phyloP scores from a whole-genome alignment of 1,284 basidiomycete species.

The Heterobasidion annosum region DNA sequence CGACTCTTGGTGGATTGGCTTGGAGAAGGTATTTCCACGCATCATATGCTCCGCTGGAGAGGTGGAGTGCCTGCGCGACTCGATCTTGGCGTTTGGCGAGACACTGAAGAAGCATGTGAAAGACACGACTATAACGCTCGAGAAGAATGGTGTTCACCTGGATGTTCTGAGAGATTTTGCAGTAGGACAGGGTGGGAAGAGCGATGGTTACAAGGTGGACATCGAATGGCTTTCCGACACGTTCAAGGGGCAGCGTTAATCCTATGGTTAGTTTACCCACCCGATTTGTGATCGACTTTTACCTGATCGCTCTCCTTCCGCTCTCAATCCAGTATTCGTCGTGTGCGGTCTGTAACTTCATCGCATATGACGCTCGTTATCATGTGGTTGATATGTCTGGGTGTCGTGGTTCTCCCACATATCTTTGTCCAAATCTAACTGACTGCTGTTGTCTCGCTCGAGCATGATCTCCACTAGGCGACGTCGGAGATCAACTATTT shows the following conservation, averaged over 20 bases:
- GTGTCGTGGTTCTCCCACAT: no score
- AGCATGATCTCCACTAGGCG: no score
- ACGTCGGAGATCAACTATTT: no score
- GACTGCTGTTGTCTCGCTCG: no score
- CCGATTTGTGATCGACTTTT: no score
- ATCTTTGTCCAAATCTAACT: no score
- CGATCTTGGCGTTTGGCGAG: conserved; percentile 21
- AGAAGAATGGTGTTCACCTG: conserved; percentile 24
- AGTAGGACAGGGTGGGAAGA: background rate
- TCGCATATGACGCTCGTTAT: no score
- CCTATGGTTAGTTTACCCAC: no score
- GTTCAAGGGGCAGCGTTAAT: background rate
- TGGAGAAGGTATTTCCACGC: conserved; percentile 16
- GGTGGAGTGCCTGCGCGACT: conserved; percentile 26
- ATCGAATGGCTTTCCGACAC: background rate
- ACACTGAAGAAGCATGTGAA: conserved; percentile 18
- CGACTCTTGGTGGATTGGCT: background rate
- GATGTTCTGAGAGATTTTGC: conserved; percentile 18
- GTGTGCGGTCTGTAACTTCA: no score
- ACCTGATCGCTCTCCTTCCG: no score
- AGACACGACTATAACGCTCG: conserved; percentile 20
- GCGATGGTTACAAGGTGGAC: background rate
- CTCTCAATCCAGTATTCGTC: no score
- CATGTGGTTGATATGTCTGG: no score
- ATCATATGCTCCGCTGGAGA: conserved; percentile 27